Evolutionary conservation across 1,284 basidiomycete species (phyloP).

Genomic region (Sporisorium graminicola): DNA sequence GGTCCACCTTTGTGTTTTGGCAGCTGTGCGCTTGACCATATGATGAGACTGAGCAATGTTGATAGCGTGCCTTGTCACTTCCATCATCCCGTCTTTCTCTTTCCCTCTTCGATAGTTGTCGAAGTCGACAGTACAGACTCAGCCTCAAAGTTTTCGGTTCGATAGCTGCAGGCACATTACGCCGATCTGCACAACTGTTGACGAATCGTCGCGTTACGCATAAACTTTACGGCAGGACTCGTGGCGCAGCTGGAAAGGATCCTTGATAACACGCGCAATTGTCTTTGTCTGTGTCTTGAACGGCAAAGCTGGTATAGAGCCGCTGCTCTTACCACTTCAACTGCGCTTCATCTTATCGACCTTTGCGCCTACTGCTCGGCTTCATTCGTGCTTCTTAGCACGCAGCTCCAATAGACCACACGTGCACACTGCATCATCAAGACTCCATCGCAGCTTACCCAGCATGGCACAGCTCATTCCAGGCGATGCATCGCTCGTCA

Average conservation of each 20-base stretch:
- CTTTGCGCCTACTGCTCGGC: too few species aligned
- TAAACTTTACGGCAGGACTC: too few species aligned
- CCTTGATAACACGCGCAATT: too few species aligned
- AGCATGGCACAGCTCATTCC: slow-evolving; percentile 46
- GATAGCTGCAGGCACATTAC: not conserved
- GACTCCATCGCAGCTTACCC: not conserved
- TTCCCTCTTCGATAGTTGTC: not conserved
- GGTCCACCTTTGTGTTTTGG: not conserved
- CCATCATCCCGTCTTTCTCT: not conserved
- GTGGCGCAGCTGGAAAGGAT: too few species aligned
- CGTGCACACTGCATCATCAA: not conserved
- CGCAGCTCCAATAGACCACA: not conserved
- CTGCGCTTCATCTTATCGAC: slow-evolving; percentile 1
- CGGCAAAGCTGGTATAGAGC: not conserved
- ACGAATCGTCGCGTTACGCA: not conserved
- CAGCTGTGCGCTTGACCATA: too few species aligned
- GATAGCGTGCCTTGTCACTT: not conserved
- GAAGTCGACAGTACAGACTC: not conserved
- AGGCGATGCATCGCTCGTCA: slow-evolving; percentile 49
- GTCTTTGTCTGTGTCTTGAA: too few species aligned
- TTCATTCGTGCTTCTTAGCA: not conserved
- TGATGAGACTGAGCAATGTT: too few species aligned
- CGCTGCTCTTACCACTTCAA: too few species aligned
- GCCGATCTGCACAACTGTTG: not conserved
- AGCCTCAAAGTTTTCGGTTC: not conserved